Percentiles rank a stretch among this genome's conserved stretches.
Evolutionary conservation across 192 early-diverging fungal genomes (phyloP).

Genomic region (Physocladia obscura): DNA sequence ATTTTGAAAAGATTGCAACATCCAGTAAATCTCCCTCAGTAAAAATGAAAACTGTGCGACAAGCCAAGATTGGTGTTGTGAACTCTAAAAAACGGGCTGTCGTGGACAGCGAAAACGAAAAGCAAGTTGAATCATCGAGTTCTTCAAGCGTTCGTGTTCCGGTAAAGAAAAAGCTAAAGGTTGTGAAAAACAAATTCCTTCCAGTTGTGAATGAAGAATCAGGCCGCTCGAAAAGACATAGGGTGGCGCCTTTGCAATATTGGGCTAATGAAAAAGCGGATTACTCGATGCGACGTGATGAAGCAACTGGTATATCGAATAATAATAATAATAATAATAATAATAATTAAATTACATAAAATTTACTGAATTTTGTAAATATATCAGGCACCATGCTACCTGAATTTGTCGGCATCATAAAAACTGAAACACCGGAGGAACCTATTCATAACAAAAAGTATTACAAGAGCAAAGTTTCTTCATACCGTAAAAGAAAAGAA

Average conservation of each 20-base stretch:
- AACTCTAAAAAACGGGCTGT: background rate
- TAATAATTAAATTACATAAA: background rate
- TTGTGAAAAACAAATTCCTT: background rate
- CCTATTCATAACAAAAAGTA: background rate
- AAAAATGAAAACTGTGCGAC: no score
- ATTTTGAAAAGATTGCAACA: no score
- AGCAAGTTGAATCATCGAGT: background rate
- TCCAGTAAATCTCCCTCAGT: no score
- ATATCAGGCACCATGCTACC: constrained; percentile 22
- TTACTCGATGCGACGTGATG: constrained; percentile 26
- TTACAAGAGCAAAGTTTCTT: background rate
- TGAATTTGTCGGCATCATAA: constrained; percentile 31
- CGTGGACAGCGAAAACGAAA: background rate
- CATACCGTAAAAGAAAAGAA: background rate
- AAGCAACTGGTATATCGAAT: background rate
- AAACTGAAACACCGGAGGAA: constrained; percentile 21
- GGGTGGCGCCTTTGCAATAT: constrained; percentile 36
- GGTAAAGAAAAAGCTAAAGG: background rate
- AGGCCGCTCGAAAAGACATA: constrained; percentile 29
- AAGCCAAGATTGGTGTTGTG: background rate
- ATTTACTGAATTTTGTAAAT: background rate
- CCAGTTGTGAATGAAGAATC: constrained; percentile 2
- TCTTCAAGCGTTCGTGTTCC: background rate
- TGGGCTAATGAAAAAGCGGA: constrained; percentile 41
- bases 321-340: background rate